A percentile compares a stretch with the other conserved stretches of the same genome.
These are phyloP conservation scores for Cladophialophora bantiana DNA, from an alignment of 2,329 filamentous ascomycete genomes.

Conservation along the genomic window DNA sequence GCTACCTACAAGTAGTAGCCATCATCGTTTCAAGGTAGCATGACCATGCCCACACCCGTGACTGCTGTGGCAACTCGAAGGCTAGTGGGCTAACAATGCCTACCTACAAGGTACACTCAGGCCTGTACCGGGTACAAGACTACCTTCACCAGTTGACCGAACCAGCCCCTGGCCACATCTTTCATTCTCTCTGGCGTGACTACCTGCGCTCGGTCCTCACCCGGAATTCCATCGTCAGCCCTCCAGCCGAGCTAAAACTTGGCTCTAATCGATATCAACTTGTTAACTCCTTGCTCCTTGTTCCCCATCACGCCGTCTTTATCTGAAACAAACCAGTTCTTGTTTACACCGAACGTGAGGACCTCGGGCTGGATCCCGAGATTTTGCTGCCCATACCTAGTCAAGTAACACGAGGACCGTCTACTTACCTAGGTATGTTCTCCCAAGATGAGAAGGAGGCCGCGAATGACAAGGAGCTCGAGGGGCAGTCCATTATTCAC, in stretches of 20 bases:
- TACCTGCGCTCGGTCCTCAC: not conserved
- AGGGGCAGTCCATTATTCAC: slow-evolving; percentile 45
- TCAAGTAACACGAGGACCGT: not conserved
- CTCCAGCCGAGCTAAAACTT: not conserved
- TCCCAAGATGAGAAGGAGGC: slow-evolving; percentile 2
- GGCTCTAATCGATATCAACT: not conserved
- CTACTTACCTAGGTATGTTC: not conserved
- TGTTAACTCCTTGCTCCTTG: not conserved
- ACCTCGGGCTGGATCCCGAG: slow-evolving; percentile 1
- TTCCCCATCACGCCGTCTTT: slow-evolving; percentile 1
- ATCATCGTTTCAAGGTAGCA: not conserved
- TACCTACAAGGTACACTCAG: too few species aligned
- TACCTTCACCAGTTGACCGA: not conserved
- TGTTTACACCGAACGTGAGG: not conserved
- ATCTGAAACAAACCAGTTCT: slow-evolving; percentile 4
- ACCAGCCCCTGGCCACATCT: not conserved
- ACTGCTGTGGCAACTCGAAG: not conserved
- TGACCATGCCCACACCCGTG: not conserved
- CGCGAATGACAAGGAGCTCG: slow-evolving; percentile 28
- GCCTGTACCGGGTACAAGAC: not conserved
- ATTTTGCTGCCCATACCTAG: not conserved
- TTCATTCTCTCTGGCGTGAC: not conserved
- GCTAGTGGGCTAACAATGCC: not conserved
- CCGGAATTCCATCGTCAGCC: not conserved
- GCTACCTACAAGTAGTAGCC: not conserved